A percentile compares a stretch with the other conserved stretches of the same genome.
These are phyloP conservation scores for Spiromastix sp. DNA, from an alignment of 2,329 filamentous ascomycete species.

Conservation along the genomic window DNA sequence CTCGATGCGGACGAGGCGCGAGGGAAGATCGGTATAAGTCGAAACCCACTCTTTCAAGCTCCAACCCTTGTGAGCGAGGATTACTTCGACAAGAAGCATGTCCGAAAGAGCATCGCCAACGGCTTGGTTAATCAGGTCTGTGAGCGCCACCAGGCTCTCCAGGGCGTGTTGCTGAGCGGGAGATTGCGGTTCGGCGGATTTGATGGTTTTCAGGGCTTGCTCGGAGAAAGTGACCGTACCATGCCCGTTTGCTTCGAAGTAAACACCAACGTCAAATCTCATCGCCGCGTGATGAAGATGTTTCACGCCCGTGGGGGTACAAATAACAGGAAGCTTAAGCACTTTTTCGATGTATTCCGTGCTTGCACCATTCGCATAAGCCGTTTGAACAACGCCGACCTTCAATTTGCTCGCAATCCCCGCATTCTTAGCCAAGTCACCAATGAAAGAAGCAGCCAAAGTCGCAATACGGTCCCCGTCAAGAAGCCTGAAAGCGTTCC, in stretches of 20 bases:
- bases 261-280: conserved; percentile 90
- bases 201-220: conserved; percentile 68
- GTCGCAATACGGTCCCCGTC: conserved; percentile 96
- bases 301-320: conserved; percentile 93
- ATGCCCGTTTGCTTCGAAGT: conserved; percentile 98
- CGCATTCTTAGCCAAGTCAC: conserved; percentile 71
- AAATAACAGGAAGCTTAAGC: conserved; percentile 79
- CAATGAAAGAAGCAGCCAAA: conserved; percentile 85
- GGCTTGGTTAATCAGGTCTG: conserved; percentile 94
- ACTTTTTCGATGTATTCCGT: conserved; percentile 86
- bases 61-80: conserved; percentile 92
- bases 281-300: conserved; percentile 94
- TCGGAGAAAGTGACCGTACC: conserved; percentile 92
- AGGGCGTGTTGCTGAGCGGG: conserved; percentile 86
- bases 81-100: conserved; percentile 89
- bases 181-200: conserved; percentile 70
- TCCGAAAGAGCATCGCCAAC: conserved; percentile 94
- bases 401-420: conserved; percentile 71
- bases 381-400: conserved; percentile 92
- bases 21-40: conserved; percentile 89
- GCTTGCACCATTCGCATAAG: conserved; percentile 92
- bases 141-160: conserved; percentile 70
- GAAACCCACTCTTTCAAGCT: conserved; percentile 80
- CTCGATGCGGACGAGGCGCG: conserved; percentile 86
- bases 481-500: conserved; percentile 78